A percentile compares a stretch with the other conserved stretches of the same genome.
phyloP scores from a whole-genome alignment of 2,329 filamentous ascomycete species.

The Diplocarpon rosae region DNA sequence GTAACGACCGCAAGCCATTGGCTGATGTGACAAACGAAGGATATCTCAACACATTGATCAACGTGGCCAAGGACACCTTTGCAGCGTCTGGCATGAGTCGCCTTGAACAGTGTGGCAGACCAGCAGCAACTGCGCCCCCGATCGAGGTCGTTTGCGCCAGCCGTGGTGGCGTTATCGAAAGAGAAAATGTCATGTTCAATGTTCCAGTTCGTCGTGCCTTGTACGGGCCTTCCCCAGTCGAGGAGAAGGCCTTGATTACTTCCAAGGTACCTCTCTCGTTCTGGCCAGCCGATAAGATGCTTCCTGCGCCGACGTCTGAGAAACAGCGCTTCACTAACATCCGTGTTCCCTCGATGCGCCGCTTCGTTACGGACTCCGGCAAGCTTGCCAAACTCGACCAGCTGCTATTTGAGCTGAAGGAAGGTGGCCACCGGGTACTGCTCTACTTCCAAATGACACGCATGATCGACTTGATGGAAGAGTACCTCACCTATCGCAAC shows the following conservation, averaged over 20 bases:
- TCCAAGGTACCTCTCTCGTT: constrained; percentile 55
- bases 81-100: constrained; percentile 59
- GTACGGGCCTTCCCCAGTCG: constrained; percentile 50
- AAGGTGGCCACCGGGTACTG: constrained; percentile 82
- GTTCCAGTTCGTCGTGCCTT: constrained; percentile 60
- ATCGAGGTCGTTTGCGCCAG: constrained; percentile 70
- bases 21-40: constrained; percentile 63
- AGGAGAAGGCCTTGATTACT: constrained; percentile 67
- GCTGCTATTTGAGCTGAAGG: constrained; percentile 80
- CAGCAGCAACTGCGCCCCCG: constrained; percentile 74
- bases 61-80: constrained; percentile 58
- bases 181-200: constrained; percentile 70
- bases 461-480: constrained; percentile 99
- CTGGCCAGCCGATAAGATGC: constrained; percentile 52
- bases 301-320: constrained; percentile 70
- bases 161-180: constrained; percentile 52
- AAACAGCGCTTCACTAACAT: constrained; percentile 85
- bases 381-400: constrained; percentile 88
- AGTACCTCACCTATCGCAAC: constrained; percentile 96
- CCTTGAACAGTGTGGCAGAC: constrained; percentile 71
- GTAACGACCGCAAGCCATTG: constrained; percentile 54
- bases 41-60: constrained; percentile 64
- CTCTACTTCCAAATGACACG: constrained; percentile 99
- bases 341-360: constrained; percentile 87
- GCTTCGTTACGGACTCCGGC: constrained; percentile 94